Conservation (phyloP, 306 rosid species). For the Inga oerstediana region DNA sequence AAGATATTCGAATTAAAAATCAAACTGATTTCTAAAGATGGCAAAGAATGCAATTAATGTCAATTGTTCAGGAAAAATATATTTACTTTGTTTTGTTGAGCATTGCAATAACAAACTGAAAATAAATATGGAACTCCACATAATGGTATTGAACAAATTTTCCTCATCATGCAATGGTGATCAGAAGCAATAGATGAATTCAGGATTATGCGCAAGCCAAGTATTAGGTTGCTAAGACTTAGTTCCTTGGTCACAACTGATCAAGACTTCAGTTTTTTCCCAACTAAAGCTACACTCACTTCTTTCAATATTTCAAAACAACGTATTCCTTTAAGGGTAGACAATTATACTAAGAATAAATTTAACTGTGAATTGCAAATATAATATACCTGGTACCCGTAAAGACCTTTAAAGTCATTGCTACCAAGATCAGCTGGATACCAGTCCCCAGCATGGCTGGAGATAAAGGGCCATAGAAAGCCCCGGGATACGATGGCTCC, state of each 20-base stretch:
- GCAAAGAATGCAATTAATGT: too few relatives aligned
- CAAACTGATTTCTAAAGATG: not conserved
- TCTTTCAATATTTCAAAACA: slow-evolving; percentile 8
- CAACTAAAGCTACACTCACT: not conserved
- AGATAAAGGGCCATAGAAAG: slow-evolving; percentile 75
- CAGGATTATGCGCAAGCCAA: not conserved
- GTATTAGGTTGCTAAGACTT: not conserved
- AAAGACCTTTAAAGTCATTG: slow-evolving; percentile 93
- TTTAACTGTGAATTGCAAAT: slow-evolving; percentile 18
- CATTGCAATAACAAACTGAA: not conserved
- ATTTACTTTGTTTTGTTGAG: not conserved
- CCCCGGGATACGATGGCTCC: slow-evolving; percentile 99
- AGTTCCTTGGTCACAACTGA: not conserved
- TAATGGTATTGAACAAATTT: not conserved
- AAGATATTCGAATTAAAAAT: too few relatives aligned
- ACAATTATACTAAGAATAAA: slow-evolving; percentile 5
- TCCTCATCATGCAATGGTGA: not conserved
- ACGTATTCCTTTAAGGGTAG: not conserved
- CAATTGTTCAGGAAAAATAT: not conserved
- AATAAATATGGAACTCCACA: not conserved
- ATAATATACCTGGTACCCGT: slow-evolving; percentile 85
- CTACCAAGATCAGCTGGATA: slow-evolving; percentile 83
- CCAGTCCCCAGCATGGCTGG: slow-evolving; percentile 88
- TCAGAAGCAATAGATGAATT: not conserved
- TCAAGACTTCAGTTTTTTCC: not conserved